Base-by-base conservation (phyloP, 345 rosid species). In the Cardamine resedifolia region DNA sequence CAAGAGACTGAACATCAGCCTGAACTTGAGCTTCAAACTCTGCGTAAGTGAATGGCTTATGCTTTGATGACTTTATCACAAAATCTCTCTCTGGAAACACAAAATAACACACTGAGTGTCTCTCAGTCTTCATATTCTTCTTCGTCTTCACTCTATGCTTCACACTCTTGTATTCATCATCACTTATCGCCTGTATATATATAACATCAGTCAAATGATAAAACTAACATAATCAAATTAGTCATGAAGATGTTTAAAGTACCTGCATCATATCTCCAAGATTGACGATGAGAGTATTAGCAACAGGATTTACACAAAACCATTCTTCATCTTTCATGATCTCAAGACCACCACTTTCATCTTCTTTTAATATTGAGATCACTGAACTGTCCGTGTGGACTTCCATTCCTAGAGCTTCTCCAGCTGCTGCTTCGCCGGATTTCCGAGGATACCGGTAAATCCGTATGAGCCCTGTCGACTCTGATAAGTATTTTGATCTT, bases 241-340 rank as follows among this genome's bases (percentile, higher is more conserved):
- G 33, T 53, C 33, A 23, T 61, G 33, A 43, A 14, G n/a, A 24
- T 6, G 44, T 27, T 18, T 31, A 15, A 43, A 5, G 3, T 53
- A 90, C 96, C 96, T 92, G 93, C 85, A 86, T 85, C 96, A 89
- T 90, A 73, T 94, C 97, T 36, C 97, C 98, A 2, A 94, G 76
- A 70, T 94, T 88, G 76, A 91, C 77, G 0, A 87, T 3, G 0
- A 94, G 82, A 4, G 91, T 74, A 64, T 74, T 34, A 1, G 86
- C 80, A 43, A 77, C 61, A 19, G 97, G 90, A 6, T 79, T 66
- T 4, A 90, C 83, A 8, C 20, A 72, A 14, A 83, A 60, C 96
- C 97, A 90, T 64, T 81, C 60, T 45, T 79, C 82, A 66, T 66
- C 88, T 51, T 86, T 91, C 64, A 75, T 62, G 59, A 90, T 66